Evolutionary conservation across 2,329 filamentous ascomycete genomes (phyloP).

Genomic region (Aspergillus jensenii): DNA sequence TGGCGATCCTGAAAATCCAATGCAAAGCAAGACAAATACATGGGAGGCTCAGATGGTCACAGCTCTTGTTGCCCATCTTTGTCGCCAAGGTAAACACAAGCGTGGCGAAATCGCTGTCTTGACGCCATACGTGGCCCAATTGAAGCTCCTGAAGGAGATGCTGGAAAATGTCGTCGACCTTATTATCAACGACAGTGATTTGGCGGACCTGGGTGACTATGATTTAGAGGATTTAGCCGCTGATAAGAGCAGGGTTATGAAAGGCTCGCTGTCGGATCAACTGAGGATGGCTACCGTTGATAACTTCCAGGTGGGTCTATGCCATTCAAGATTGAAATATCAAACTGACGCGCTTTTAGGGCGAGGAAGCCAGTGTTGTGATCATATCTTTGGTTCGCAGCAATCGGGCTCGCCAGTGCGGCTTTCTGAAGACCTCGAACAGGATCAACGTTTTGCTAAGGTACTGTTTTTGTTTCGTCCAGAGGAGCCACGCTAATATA

Average conservation of each 20-base stretch:
- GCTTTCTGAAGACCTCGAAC: conserved; percentile 8
- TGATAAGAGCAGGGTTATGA: not conserved
- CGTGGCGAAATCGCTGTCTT: conserved; percentile 22
- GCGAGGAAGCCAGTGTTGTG: conserved; percentile 9
- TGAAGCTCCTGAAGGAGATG: conserved; percentile 13
- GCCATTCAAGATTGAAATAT: not conserved
- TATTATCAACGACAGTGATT: conserved; percentile 2
- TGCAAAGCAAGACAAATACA: conserved; percentile 17
- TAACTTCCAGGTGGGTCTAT: conserved; percentile 10
- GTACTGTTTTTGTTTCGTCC: not conserved
- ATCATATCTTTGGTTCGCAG: conserved; percentile 13
- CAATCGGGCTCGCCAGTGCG: conserved; percentile 4
- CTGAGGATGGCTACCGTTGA: conserved; percentile 8
- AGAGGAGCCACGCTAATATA: not conserved
- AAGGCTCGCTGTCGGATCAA: not conserved
- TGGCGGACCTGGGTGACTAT: not conserved
- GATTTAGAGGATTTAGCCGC: not conserved
- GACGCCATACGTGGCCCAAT: conserved; percentile 20
- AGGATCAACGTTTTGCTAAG: conserved; percentile 8
- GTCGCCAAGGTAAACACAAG: conserved; percentile 22
- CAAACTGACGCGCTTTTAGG: not conserved
- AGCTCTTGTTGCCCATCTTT: conserved; percentile 21
- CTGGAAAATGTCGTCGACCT: conserved; percentile 2
- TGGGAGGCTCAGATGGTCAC: conserved; percentile 23
- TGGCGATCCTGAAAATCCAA: conserved; percentile 4